phyloP scores from a whole-genome alignment of 257 asterid genomes.

The Rauvolfia tetraphylla region DNA sequence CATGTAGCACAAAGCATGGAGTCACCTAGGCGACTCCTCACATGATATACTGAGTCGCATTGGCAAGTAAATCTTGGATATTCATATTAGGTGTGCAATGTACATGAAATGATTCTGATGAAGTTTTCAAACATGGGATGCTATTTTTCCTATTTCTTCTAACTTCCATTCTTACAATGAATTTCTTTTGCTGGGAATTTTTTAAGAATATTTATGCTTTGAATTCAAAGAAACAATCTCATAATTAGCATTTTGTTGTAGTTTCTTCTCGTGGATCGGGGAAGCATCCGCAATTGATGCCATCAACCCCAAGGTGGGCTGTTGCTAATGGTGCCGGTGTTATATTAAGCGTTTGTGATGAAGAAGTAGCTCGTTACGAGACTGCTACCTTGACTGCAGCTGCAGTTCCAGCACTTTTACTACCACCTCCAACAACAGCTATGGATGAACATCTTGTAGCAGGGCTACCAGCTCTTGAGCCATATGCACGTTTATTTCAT shows the following conservation, averaged over 20 bases:
- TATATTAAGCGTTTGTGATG: conserved; percentile 96
- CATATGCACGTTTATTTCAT: conserved; percentile 94
- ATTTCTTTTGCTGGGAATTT: not conserved
- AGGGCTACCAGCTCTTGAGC: conserved; percentile 99
- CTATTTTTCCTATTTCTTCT: not conserved
- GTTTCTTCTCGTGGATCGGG: conserved; percentile 98
- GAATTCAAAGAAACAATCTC: not conserved
- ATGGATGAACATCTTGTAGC: conserved; percentile 99
- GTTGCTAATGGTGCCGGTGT: conserved; percentile 99
- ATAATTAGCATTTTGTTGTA: conserved; percentile 28
- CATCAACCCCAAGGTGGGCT: conserved; percentile 99
- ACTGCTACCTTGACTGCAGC: conserved; percentile 94
- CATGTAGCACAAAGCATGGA: too few relatives aligned
- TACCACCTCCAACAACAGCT: conserved; percentile 97
- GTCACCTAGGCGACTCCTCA: too few relatives aligned
- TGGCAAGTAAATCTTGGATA: too few relatives aligned
- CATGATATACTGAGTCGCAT: too few relatives aligned
- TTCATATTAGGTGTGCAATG: not conserved
- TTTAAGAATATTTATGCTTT: not conserved
- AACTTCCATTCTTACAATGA: not conserved
- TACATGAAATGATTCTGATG: not conserved
- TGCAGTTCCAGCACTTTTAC: conserved; percentile 98
- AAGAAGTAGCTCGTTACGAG: conserved; percentile 96
- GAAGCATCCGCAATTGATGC: conserved; percentile 97
- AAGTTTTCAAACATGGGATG: not conserved